A percentile compares a stretch with the other conserved stretches of the same genome.
Conservation (phyloP, 192 early-diverging fungal genomes). For the Entomortierella parvispora region DNA sequence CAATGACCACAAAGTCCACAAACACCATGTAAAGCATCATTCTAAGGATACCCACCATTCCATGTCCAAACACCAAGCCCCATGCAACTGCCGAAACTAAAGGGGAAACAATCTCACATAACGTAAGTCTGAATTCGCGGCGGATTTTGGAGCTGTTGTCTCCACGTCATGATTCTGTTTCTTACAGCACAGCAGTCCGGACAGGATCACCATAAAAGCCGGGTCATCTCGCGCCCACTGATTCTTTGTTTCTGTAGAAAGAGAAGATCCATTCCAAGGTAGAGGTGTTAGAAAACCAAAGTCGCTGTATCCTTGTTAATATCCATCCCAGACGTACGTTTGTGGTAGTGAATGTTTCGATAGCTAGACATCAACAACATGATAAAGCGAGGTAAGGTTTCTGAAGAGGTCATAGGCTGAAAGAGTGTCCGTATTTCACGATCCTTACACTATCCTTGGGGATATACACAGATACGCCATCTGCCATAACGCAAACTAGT, state of each 20-base stretch:
- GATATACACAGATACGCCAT: conserved; percentile 87
- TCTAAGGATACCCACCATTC: conserved; percentile 72
- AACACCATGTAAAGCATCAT: conserved; percentile 85
- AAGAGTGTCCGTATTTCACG: neutral
- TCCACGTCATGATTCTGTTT: neutral
- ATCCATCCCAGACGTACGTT: conserved; percentile 67
- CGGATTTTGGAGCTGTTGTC: neutral
- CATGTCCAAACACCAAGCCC: conserved; percentile 79
- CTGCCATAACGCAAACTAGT: conserved; percentile 86
- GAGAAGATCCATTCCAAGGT: conserved; percentile 5
- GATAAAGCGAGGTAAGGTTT: neutral
- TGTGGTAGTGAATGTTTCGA: conserved; percentile 95
- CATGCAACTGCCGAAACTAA: conserved; percentile 85
- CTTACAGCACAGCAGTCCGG: conserved; percentile 72
- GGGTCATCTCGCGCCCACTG: conserved; percentile 99
- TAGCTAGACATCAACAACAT: conserved; percentile 67
- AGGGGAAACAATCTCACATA: neutral
- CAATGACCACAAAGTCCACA: conserved; percentile 83
- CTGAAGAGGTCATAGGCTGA: neutral
- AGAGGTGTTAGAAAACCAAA: neutral
- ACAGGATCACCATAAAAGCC: conserved; percentile 86
- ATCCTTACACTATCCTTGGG: conserved; percentile 81
- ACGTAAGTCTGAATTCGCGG: too few species aligned
- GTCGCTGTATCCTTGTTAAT: neutral
- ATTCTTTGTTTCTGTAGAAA: conserved; percentile 90